Conservation (phyloP, 1,139 yeast genomes). For the Kurtzmaniella quercitrusa region DNA sequence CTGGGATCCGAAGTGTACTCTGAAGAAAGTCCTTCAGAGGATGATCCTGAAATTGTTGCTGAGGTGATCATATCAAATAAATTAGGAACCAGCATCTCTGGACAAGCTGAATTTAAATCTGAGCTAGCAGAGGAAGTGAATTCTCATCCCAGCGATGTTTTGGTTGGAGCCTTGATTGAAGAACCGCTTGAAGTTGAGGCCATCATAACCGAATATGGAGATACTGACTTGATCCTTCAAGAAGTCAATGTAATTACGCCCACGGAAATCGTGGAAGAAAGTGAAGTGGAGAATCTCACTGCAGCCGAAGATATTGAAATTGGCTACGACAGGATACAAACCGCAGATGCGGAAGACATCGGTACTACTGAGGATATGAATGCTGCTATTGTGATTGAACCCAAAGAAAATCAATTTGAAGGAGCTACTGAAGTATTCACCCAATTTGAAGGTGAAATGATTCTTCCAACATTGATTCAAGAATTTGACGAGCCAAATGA, state of each 20-base stretch:
- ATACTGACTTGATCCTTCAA: neutral
- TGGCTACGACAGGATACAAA: neutral
- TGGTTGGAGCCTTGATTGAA: neutral
- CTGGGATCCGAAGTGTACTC: no score
- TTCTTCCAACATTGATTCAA: neutral
- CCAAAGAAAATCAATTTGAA: neutral
- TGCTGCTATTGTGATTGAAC: neutral
- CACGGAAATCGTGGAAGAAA: neutral
- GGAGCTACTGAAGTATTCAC: neutral
- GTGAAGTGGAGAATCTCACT: neutral
- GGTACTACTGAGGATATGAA: neutral
- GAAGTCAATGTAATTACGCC: neutral
- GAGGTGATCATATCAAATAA: no score
- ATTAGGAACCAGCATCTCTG: no score
- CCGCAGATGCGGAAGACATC: neutral
- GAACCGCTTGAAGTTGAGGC: neutral
- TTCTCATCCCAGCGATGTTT: neutral
- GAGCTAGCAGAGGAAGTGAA: neutral
- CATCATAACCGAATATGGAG: neutral
- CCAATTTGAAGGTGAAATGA: neutral
- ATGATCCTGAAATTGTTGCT: no score
- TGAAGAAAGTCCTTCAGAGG: neutral
- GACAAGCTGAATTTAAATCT: no score
- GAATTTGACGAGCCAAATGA: neutral
- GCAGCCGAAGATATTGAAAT: slow-evolving; percentile 1